Conservation (phyloP, 1,284 basidiomycete species). For the Inonotus obliquus region DNA sequence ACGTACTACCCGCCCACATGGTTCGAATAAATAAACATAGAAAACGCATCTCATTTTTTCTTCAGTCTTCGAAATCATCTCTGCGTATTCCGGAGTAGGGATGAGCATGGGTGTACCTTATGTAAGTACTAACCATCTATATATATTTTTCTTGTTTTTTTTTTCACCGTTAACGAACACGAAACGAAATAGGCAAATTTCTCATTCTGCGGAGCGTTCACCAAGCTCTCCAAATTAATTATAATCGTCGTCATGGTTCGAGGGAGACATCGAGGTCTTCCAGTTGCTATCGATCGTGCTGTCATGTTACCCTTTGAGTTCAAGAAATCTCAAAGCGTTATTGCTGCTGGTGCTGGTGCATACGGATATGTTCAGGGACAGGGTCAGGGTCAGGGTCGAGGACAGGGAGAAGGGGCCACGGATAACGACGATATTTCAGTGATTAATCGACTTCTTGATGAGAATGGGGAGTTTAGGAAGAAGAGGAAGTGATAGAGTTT, state of each 20-base stretch:
- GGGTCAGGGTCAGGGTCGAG: neutral
- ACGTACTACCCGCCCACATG: slow-evolving; percentile 28
- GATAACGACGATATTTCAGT: neutral
- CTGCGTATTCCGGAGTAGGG: slow-evolving; percentile 92
- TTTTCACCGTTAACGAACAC: neutral
- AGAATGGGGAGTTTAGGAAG: neutral
- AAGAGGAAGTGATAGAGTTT: neutral
- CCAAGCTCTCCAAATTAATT: slow-evolving; percentile 83
- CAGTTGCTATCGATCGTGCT: slow-evolving; percentile 86
- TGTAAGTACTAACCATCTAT: slow-evolving; percentile 35
- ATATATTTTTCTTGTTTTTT: neutral
- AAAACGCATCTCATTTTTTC: slow-evolving; percentile 7
- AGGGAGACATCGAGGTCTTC: slow-evolving; percentile 86
- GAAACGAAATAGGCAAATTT: slow-evolving; percentile 53
- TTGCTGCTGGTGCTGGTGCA: no score
- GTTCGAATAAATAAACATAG: neutral
- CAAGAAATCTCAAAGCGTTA: slow-evolving; percentile 19
- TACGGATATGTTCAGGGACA: neutral
- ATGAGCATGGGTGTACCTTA: slow-evolving; percentile 68
- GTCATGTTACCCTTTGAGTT: slow-evolving; percentile 67
- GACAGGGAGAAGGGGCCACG: neutral
- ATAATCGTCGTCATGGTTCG: slow-evolving; percentile 87
- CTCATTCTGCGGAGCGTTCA: slow-evolving; percentile 77
- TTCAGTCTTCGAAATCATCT: slow-evolving; percentile 82
- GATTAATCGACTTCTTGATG: neutral